Percentiles rank a stretch among this genome's conserved stretches.
phyloP scores from a whole-genome alignment of 176 grass and related monocot genomes.

The Bothriochloa decipiens region DNA sequence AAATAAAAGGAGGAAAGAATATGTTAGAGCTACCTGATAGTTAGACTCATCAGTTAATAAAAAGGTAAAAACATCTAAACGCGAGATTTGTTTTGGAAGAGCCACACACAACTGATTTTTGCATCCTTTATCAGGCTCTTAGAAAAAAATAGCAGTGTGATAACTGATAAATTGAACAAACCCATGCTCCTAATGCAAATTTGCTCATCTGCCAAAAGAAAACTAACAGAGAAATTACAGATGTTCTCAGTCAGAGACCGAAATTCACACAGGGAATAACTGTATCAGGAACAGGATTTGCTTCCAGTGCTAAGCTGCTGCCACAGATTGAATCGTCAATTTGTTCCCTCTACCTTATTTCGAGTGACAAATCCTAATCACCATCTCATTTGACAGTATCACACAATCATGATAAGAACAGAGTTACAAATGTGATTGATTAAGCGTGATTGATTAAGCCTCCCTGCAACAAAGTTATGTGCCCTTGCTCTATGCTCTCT shows the following conservation, averaged over 20 bases:
- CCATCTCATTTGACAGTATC: background rate
- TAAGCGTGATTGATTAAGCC: background rate
- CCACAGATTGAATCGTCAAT: background rate
- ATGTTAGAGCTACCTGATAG: background rate
- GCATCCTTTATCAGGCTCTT: background rate
- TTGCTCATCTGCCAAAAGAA: background rate
- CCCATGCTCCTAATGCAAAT: background rate
- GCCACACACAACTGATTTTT: background rate
- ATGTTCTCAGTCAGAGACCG: background rate
- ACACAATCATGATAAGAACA: background rate
- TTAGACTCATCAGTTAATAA: too few species aligned
- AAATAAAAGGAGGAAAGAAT: background rate
- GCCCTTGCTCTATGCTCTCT: background rate
- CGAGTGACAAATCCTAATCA: background rate
- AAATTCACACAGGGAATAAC: background rate
- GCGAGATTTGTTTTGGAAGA: background rate
- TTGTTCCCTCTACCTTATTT: constrained; percentile 29
- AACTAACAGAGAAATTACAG: background rate
- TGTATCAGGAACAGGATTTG: background rate
- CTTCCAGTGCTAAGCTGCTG: background rate
- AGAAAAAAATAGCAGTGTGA: background rate
- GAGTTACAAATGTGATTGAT: background rate
- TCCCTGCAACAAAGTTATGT: background rate
- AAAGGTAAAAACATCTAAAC: background rate
- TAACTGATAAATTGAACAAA: background rate